Base-by-base conservation (phyloP, 768 basidiomycete genomes). In the Hypholoma sublateritium region DNA sequence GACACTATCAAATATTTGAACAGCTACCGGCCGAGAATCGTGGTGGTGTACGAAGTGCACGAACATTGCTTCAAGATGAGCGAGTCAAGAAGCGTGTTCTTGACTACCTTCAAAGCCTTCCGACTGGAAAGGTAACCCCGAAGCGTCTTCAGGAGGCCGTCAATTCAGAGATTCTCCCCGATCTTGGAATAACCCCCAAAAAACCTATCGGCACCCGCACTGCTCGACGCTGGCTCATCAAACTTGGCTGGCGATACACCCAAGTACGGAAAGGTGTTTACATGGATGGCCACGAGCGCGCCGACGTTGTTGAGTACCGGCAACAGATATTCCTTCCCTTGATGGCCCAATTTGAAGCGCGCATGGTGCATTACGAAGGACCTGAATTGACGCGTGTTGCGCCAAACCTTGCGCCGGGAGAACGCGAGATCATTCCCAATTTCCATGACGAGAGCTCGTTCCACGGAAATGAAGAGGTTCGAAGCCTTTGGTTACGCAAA, bases 1-100 rank as follows among this genome's bases (percentile, higher is more conserved):
- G 62, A 4, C 72, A 77, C 58, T 77, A 75, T 56, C 73, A 77
- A 54, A 49, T 66, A 14, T 77, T 74, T 49, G 66, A 72, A 55
- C 65, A 69, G 36, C 66, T 74, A 4, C 73, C 73, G 13, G 12
- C 17, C 0, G 50, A 58, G 22, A 36, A 42, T 2, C 55, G 52
- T 2, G 56, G 62, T 4, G 62, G 62, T 0, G 12, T 17, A 3
- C 43, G 28, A 4, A 59, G 47, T 32, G 19, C 48, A 0, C 45
- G 49, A 1, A n/a, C 48, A 2, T 36, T 61, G 11, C 57, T 64
- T 1, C 24, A 54, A 4, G 68, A 74, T 55, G 67, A 72, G 43
- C 34, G 22, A n/a, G 64, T 71, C 3, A 58, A 65, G 39, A 62
- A 51, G 13, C 37, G 46, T 2, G 50, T 60, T 13, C 51, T 50